Conservation (phyloP, 768 basidiomycete species). For the Guyanaporus albipodus region DNA sequence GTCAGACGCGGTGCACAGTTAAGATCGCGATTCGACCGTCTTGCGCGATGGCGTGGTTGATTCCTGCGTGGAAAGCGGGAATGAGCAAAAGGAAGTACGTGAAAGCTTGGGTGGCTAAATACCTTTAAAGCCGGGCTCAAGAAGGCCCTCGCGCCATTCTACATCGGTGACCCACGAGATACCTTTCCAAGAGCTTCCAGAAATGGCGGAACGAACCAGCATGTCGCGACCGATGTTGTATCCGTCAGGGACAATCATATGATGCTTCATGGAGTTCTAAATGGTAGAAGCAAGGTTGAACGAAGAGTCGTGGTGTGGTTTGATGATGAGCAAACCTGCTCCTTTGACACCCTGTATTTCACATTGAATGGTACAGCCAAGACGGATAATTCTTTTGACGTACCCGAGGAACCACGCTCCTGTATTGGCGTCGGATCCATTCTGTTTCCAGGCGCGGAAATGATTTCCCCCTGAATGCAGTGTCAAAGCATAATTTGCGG, state of each 20-base stretch:
- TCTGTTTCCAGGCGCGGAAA: conserved; percentile 87
- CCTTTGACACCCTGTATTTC: conserved; percentile 61
- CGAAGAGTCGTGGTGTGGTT: not conserved
- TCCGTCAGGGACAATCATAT: conserved; percentile 72
- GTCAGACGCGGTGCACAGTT: conserved; percentile 52
- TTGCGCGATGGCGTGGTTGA: conserved; percentile 78
- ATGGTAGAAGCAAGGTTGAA: conserved; percentile 1
- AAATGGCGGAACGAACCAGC: conserved; percentile 62
- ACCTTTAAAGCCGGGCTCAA: conserved; percentile 70
- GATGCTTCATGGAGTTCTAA: conserved; percentile 56
- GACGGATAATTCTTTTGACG: conserved; percentile 19
- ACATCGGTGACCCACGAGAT: conserved; percentile 75
- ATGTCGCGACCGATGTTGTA: conserved; percentile 82
- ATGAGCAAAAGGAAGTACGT: not conserved
- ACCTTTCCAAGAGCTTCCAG: conserved; percentile 58
- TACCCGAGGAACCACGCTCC: conserved; percentile 87
- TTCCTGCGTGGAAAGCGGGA: conserved; percentile 40
- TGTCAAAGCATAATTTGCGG: not conserved
- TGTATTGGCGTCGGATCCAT: conserved; percentile 65
- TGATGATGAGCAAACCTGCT: conserved; percentile 40
- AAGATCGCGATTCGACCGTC: conserved; percentile 80
- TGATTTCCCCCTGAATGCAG: conserved; percentile 68
- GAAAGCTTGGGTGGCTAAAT: conserved; percentile 2
- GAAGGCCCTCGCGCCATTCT: conserved; percentile 67
- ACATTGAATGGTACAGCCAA: not conserved